Base-by-base conservation (phyloP, 176 grass and related monocot genomes). In the Musa itinerans region DNA sequence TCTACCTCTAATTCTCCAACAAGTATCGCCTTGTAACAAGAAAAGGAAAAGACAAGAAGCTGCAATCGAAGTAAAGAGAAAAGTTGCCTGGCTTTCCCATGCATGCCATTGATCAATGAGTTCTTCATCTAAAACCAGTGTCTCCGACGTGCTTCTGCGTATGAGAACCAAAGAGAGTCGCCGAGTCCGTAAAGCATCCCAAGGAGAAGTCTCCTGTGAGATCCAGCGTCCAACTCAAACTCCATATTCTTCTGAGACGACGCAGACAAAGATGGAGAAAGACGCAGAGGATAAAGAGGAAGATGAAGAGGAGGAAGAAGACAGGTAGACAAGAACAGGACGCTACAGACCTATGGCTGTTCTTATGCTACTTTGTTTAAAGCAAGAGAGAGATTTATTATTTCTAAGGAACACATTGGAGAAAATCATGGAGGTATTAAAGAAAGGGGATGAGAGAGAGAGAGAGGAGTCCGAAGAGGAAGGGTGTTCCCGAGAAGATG, bases 21-120 rank as follows among this genome's bases (percentile, higher is more conserved):
- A 65, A 25, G 5, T 10, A 65, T 12, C 11, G 10, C 4, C 20
- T 25, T 65, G 23, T n/a, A 49, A 17, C 66, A 69, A 48, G 13
- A 69, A 13, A 65, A 65, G 63, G 4, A 25, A 65, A 65, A 3
- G 25, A 22, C 1, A 13, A 19, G 29, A 17, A 2, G 15, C 43
- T 7, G 16, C 43, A n/a, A 12, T 15, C 3, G 1, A 24, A 27
- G 24, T 10, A 67, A 25, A 69, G 49, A 19, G 17, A 69, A 50
- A 43, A 69, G 49, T n/a, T 69, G 66, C 66, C 66, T 69, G 66
- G 66, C 66, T 69, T 69, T 69, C 66, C 66, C 66, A 19, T 69
- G 66, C 49, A 69, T 69, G 66, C 66, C 61, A 8, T 11, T 9
- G 20, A 19, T 20, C 8, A 24, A 21, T 69, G 26, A 69, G 66